These are phyloP conservation scores for Gigaspora rosea DNA, from an alignment of 192 early-diverging fungal genomes.

Conservation along the genomic window DNA sequence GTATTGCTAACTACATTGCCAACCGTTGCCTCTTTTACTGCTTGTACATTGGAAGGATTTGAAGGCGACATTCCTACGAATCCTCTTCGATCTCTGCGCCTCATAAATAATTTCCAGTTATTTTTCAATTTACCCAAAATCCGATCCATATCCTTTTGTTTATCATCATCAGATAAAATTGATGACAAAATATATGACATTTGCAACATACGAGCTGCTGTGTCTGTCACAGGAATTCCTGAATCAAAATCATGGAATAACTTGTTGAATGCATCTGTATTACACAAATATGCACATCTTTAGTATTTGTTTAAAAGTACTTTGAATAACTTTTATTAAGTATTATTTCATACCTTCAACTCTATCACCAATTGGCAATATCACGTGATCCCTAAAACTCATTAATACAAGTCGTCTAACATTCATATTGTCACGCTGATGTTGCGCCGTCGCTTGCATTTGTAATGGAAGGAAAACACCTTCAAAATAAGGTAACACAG, in stretches of 20 bases:
- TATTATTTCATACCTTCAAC: constrained; percentile 56
- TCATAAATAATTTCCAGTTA: constrained; percentile 60
- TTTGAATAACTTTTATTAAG: neutral
- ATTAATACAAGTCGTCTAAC: constrained; percentile 63
- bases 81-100: constrained; percentile 53
- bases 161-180: constrained; percentile 48
- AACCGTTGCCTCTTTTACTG: neutral
- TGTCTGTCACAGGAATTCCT: constrained; percentile 61
- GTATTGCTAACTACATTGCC: neutral
- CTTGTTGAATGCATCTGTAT: constrained; percentile 62
- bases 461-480: constrained; percentile 81
- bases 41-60: neutral
- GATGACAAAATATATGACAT: constrained; percentile 70
- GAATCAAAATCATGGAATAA: constrained; percentile 67
- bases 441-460: constrained; percentile 32
- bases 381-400: constrained; percentile 67
- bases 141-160: constrained; percentile 53
- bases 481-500: constrained; percentile 83
- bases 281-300: neutral
- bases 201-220: constrained; percentile 68
- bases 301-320: neutral
- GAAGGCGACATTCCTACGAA: constrained; percentile 50
- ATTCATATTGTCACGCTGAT: constrained; percentile 16
- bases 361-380: constrained; percentile 60
- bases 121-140: constrained; percentile 53